phyloP scores from a whole-genome alignment of 805 yeast genomes.

The Yamadazyma laniorum region DNA sequence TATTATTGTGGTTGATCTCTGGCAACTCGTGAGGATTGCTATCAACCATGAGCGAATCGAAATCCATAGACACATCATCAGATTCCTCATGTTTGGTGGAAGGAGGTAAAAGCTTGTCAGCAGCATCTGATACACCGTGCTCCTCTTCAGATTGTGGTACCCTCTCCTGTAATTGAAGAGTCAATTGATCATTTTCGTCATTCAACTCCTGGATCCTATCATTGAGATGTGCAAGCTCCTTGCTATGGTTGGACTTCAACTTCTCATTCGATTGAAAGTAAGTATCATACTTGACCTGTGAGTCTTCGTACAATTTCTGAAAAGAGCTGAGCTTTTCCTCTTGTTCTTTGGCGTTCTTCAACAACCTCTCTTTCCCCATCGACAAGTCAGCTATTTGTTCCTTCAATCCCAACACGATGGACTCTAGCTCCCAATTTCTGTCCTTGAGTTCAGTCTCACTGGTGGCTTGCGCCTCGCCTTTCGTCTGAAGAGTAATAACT shows the following conservation, averaged over 20 bases:
- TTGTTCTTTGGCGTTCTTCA: constrained; percentile 32
- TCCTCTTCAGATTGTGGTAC: background rate
- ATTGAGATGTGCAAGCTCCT: constrained; percentile 49
- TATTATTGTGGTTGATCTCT: constrained; percentile 35
- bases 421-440: constrained; percentile 64
- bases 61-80: constrained; percentile 34
- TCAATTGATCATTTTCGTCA: constrained; percentile 65
- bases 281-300: constrained; percentile 37
- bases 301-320: constrained; percentile 50
- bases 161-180: constrained; percentile 27
- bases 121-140: background rate
- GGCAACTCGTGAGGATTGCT: constrained; percentile 25
- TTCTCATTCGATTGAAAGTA: constrained; percentile 38
- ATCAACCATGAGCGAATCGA: constrained; percentile 33
- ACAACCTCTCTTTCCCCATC: constrained; percentile 39
- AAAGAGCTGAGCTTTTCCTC: constrained; percentile 23
- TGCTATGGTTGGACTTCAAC: constrained; percentile 33
- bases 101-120: background rate
- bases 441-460: constrained; percentile 55
- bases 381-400: constrained; percentile 43
- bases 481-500: constrained; percentile 32
- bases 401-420: constrained; percentile 44
- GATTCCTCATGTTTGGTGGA: constrained; percentile 5
- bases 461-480: constrained; percentile 30
- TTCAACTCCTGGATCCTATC: constrained; percentile 57